These are phyloP conservation scores for Verticillium albo-atrum DNA, from an alignment of 2,329 filamentous ascomycete species.

Conservation along the genomic window DNA sequence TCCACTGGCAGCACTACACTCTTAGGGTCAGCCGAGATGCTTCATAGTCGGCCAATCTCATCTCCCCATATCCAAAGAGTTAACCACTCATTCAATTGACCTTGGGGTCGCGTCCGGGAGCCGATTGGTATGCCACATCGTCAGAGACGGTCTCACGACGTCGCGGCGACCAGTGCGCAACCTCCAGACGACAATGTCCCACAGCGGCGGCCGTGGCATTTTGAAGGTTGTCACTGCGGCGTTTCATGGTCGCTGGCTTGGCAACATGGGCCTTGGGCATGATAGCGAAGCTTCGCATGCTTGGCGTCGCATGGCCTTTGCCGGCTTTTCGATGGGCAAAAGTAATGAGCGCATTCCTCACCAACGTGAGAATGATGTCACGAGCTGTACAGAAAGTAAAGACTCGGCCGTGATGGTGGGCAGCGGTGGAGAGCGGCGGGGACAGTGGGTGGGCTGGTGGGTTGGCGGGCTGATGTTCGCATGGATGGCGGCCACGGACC, in stretches of 20 bases:
- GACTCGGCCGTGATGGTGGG: neutral
- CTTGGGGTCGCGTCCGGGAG: no score
- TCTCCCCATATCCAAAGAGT: neutral
- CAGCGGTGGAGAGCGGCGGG: neutral
- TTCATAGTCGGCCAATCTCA: no score
- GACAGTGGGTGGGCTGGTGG: neutral
- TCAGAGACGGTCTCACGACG: neutral
- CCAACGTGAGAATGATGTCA: neutral
- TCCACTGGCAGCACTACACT: no score
- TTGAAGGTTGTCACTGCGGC: neutral
- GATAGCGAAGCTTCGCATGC: neutral
- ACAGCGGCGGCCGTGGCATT: neutral
- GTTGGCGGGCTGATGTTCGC: neutral
- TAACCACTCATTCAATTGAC: no score
- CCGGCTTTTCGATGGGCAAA: neutral
- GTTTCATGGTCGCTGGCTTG: neutral
- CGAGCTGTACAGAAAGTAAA: neutral
- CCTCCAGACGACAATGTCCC: no score
- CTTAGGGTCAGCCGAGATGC: no score
- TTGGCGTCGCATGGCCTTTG: neutral
- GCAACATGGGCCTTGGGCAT: neutral
- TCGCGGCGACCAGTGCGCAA: neutral
- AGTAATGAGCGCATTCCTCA: neutral
- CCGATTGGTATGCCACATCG: neutral
- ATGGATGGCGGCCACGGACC: neutral